phyloP scores from a whole-genome alignment of 495 filamentous ascomycete species.

The Cudoniella acicularis region DNA sequence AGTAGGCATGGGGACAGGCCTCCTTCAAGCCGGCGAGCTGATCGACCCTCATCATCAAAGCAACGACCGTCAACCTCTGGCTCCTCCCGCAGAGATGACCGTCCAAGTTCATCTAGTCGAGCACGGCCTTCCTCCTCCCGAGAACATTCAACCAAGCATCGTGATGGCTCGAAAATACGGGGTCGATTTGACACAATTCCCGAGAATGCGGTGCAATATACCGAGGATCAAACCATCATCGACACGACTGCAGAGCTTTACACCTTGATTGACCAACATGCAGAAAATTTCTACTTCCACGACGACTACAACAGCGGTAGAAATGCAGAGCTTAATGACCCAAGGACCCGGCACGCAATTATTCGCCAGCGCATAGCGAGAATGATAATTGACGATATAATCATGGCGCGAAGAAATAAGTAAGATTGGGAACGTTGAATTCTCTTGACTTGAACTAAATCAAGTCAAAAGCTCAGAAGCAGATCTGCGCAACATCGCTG shows the following conservation, averaged over 20 bases:
- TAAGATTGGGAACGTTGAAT: not conserved
- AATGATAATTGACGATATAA: not conserved
- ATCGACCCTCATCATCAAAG: not conserved
- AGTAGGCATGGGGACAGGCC: not conserved
- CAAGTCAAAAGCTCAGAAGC: not conserved
- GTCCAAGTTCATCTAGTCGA: not conserved
- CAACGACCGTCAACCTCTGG: not conserved
- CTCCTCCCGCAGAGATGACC: not conserved
- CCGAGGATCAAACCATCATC: not conserved
- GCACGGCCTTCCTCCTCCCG: not conserved
- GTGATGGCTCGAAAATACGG: not conserved
- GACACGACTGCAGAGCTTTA: not conserved
- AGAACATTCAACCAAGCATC: not conserved
- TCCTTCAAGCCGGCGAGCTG: not conserved
- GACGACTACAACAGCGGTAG: not conserved
- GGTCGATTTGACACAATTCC: not conserved
- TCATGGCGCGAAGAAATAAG: not conserved
- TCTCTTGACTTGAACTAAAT: not conserved
- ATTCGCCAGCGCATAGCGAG: not conserved
- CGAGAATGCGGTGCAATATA: not conserved
- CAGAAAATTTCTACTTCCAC: not conserved
- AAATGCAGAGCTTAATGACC: not conserved
- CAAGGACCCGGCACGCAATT: not conserved
- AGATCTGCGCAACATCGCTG: not conserved
- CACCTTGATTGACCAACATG: constrained; percentile 4